A percentile compares a stretch with the other conserved stretches of the same genome.
phyloP scores from a whole-genome alignment of 148 eudicot genomes.

The Rhododendron simsii region DNA sequence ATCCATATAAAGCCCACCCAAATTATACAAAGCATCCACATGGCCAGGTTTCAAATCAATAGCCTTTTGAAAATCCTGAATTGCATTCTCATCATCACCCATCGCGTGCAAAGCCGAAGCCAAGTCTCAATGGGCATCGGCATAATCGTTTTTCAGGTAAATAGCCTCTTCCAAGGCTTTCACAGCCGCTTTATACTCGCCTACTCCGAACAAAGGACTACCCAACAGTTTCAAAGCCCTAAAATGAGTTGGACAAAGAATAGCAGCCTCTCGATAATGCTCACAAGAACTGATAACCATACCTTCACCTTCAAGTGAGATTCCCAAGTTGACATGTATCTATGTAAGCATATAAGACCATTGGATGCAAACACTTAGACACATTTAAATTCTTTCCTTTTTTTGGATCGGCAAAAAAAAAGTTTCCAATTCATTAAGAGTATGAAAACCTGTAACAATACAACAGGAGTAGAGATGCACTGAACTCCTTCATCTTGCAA shows the following conservation, averaged over 20 bases:
- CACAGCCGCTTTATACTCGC: conserved; percentile 90
- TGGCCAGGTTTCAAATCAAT: conserved; percentile 94
- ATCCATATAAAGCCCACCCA: conserved; percentile 98
- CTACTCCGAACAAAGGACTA: conserved; percentile 90
- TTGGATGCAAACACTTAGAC: too few species aligned
- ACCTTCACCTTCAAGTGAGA: conserved; percentile 85
- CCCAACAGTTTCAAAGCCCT: conserved; percentile 96
- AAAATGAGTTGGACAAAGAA: conserved; percentile 87
- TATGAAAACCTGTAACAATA: too few species aligned
- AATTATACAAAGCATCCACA: conserved; percentile 89
- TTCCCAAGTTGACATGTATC: conserved; percentile 90
- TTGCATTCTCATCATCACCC: conserved; percentile 88
- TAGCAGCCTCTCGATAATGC: conserved; percentile 93
- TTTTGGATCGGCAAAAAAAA: too few species aligned
- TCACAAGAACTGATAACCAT: conserved; percentile 89
- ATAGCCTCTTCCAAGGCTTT: conserved; percentile 95
- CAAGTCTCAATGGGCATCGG: conserved; percentile 94
- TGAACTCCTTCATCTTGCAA: too few species aligned
- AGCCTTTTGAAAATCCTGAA: conserved; percentile 95
- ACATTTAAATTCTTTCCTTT: too few species aligned
- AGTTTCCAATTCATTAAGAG: too few species aligned
- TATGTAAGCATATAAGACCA: conserved; percentile 87
- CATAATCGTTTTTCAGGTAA: conserved; percentile 79
- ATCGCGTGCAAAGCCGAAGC: conserved; percentile 87
- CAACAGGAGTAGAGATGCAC: too few species aligned